phyloP scores from a whole-genome alignment of 495 filamentous ascomycete species.

The Aspergillus indologenus region DNA sequence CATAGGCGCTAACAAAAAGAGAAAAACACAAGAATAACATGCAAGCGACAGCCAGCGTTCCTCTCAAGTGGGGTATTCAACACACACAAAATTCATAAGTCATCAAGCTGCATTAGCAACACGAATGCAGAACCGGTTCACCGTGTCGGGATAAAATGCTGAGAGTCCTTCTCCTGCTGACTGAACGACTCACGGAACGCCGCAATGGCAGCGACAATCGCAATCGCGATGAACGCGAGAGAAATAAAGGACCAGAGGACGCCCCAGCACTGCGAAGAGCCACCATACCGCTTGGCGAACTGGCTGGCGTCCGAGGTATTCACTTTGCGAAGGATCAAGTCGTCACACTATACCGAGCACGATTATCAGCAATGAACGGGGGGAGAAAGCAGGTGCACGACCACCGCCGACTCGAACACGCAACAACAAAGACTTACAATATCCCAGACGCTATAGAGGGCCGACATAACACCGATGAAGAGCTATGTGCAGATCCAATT shows the following conservation, averaged over 20 bases:
- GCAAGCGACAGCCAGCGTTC: background rate
- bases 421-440: constrained; percentile 51
- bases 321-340: constrained; percentile 79
- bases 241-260: constrained; percentile 74
- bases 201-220: constrained; percentile 70
- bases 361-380: constrained; percentile 6
- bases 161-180: constrained; percentile 65
- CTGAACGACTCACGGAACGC: constrained; percentile 67
- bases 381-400: background rate
- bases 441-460: constrained; percentile 79
- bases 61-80: background rate
- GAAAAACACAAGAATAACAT: background rate
- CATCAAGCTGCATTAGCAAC: background rate
- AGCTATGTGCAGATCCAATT: constrained; percentile 31
- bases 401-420: background rate
- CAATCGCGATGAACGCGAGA: constrained; percentile 63
- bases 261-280: constrained; percentile 79
- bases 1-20: background rate
- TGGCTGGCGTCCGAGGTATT: constrained; percentile 79
- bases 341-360: constrained; percentile 55
- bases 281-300: constrained; percentile 73
- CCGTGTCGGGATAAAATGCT: constrained; percentile 60
- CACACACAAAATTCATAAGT: background rate
- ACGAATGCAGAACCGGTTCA: background rate
- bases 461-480: constrained; percentile 79